phyloP scores from a whole-genome alignment of 2,329 filamentous ascomycete genomes.

The Zopfia rhizophila region DNA sequence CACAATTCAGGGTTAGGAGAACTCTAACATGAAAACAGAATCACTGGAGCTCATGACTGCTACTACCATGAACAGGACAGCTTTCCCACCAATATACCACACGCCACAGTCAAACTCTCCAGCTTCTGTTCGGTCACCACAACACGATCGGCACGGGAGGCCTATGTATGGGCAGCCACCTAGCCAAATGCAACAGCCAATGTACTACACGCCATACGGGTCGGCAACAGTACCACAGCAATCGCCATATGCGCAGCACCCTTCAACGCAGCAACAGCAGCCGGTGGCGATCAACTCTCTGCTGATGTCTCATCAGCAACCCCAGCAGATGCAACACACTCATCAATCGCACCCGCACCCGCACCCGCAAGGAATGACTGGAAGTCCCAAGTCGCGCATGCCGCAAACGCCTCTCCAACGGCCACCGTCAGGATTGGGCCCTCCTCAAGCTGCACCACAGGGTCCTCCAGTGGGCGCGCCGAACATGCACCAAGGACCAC shows the following conservation, averaged over 20 bases:
- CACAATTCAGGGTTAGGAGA: too few relatives aligned
- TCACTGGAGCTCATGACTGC: conserved; percentile 76
- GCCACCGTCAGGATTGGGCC: conserved; percentile 59
- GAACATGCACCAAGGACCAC: conserved; percentile 52
- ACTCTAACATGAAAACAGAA: conserved; percentile 74
- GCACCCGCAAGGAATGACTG: conserved; percentile 69
- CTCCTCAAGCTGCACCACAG: conserved; percentile 52
- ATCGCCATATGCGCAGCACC: conserved; percentile 67
- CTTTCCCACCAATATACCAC: conserved; percentile 92
- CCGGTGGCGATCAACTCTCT: conserved; percentile 59
- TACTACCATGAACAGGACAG: conserved; percentile 71
- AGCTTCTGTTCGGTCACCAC: conserved; percentile 89
- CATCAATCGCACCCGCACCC: conserved; percentile 57
- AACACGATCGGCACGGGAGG: conserved; percentile 86
- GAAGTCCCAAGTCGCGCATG: conserved; percentile 65
- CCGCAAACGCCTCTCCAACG: conserved; percentile 66
- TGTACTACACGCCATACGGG: conserved; percentile 75
- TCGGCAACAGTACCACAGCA: conserved; percentile 62
- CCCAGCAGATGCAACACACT: conserved; percentile 53
- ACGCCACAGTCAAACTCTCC: conserved; percentile 96
- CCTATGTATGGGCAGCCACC: conserved; percentile 84
- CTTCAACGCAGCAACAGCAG: conserved; percentile 64
- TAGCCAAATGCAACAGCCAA: conserved; percentile 81
- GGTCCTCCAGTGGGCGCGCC: conserved; percentile 53
- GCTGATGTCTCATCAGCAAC: conserved; percentile 66